Base-by-base conservation (phyloP, 805 yeast species). In the Maudiozyma barnettii region DNA sequence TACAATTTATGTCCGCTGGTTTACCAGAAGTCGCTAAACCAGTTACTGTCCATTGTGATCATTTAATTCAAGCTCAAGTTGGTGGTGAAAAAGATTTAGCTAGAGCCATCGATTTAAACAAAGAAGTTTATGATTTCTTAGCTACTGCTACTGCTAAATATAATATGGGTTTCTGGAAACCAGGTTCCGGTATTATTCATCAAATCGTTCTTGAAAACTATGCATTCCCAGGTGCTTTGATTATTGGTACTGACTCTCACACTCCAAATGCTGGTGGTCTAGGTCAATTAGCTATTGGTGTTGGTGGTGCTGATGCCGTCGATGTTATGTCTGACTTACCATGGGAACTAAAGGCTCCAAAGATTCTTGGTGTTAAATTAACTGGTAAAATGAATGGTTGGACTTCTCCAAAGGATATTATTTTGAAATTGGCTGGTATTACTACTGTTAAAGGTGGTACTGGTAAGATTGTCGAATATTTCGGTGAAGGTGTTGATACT, bases 271-370 rank as follows among this genome's bases (percentile, higher is more conserved):
- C 96, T 50, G 97, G 97, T 77, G 97, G 97, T 73, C 78, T 90
- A 64, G 97, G 97, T 74, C 95, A 87, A 73, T 79, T 90, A 63
- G 97, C 97, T 57, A 90, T 90, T 59, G 98, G 97, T 79, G 97
- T 91, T 58, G 98, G 97, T 77, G 98, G 98, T 78, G 98, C 98
- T 57, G 98, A 90, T 70, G 97, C 97, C 53, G 98, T 90, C 58
- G 98, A 90, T 68, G 97, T 88, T 51, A 79, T 90, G 82, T 86
- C 97, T 51, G 84, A 84, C 64, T 77, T 88, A 56, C 84, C 98
- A 48, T 90, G 98, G 98, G 98, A 90, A 74, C 80, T 90, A 65
- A 90, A 90, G 77, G 97, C 97, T 51, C 98, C 98, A 64, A 88
- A 86, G 75, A 78, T 89, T 61, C 70, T 91, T 60, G 98, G 98